phyloP scores from a whole-genome alignment of 2,329 filamentous ascomycete genomes.

The Arthroderma sp. region DNA sequence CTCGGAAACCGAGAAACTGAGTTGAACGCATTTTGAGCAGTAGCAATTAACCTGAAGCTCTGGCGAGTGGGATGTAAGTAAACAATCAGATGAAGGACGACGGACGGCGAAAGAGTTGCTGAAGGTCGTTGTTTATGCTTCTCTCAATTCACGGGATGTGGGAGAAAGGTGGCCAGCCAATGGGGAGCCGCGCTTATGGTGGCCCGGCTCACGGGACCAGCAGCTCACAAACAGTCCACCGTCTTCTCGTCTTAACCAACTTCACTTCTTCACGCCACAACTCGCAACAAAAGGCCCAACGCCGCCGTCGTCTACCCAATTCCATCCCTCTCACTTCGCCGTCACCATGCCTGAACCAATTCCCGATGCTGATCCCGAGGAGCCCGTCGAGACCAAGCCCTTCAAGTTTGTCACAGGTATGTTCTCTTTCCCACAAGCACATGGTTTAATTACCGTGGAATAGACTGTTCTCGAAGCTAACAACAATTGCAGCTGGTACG shows the following conservation, averaged over 20 bases:
- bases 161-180: not conserved
- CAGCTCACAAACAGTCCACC: slow-evolving; percentile 8
- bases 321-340: slow-evolving; percentile 17
- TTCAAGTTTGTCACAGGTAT: slow-evolving; percentile 99
- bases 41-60: too few species aligned
- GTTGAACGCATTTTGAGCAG: slow-evolving; percentile 50
- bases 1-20: slow-evolving; percentile 50
- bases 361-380: slow-evolving; percentile 48
- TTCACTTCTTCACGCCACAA: slow-evolving; percentile 13
- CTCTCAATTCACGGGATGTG: too few species aligned
- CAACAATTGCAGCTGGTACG: slow-evolving; percentile 34
- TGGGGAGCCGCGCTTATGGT: not conserved
- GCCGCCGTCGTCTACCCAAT: not conserved
- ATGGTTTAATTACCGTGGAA: slow-evolving; percentile 1
- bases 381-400: slow-evolving; percentile 86
- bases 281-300: not conserved
- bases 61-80: too few species aligned
- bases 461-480: slow-evolving; percentile 20
- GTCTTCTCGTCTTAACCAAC: slow-evolving; percentile 15
- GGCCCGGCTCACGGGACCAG: slow-evolving; percentile 10
- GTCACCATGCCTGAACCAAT: slow-evolving; percentile 69
- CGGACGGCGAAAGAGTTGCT: too few species aligned
- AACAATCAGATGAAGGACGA: too few species aligned
- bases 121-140: too few species aligned
- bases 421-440: slow-evolving; percentile 23